Evolutionary conservation across 1,284 basidiomycete genomes (phyloP).

Genomic region (Lentinula novae-zelandiae): DNA sequence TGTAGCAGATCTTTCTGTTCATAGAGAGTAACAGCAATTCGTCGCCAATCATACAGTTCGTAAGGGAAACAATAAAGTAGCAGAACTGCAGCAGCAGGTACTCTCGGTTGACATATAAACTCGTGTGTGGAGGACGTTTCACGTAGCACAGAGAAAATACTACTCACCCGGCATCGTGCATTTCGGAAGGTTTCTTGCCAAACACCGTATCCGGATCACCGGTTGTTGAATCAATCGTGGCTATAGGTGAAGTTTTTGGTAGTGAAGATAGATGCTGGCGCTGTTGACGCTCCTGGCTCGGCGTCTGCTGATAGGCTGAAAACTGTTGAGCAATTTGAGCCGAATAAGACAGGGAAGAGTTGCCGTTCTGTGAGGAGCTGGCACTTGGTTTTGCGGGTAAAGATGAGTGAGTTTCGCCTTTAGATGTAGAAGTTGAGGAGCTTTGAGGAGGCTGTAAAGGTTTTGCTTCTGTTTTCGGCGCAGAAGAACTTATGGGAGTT

Average conservation of each 20-base stretch:
- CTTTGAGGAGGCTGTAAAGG: not conserved
- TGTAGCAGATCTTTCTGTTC: not conserved
- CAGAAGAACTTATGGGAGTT: conserved; percentile 8
- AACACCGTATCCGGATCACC: conserved; percentile 35
- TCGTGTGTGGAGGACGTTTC: not conserved
- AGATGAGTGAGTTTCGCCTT: conserved; percentile 10
- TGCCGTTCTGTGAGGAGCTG: conserved; percentile 19
- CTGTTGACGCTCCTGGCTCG: conserved; percentile 62
- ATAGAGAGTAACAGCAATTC: not conserved
- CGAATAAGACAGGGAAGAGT: conserved; percentile 51
- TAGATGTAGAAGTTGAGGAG: conserved; percentile 10
- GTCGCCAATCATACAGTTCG: not conserved
- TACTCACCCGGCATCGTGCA: conserved; percentile 93
- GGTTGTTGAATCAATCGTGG: conserved; percentile 24
- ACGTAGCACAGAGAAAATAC: conserved; percentile 21
- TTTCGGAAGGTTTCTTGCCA: conserved; percentile 75
- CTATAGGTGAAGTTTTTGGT: conserved; percentile 14
- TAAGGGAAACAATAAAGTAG: not conserved
- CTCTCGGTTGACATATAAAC: not conserved
- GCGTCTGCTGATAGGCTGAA: conserved; percentile 63
- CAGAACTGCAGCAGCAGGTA: not conserved
- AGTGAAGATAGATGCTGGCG: conserved; percentile 20
- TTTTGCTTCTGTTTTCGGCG: conserved; percentile 5
- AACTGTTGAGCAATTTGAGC: conserved; percentile 72
- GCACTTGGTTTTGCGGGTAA: conserved; percentile 20